These are phyloP conservation scores for Senna tora DNA, from an alignment of 306 rosid genomes.

Conservation along the genomic window DNA sequence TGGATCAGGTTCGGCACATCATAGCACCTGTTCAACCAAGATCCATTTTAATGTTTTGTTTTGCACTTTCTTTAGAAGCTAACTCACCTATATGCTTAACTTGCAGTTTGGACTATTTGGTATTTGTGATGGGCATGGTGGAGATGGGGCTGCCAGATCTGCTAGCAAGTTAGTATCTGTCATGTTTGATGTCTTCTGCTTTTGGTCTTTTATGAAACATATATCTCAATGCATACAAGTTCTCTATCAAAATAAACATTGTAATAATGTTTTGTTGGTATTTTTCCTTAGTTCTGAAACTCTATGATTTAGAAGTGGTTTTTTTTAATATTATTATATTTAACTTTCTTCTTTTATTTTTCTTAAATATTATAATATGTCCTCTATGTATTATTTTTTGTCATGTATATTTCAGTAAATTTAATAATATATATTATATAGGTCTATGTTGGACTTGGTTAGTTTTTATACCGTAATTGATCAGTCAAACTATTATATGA, in stretches of 20 bases:
- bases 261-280: background rate
- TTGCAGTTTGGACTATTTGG: conserved; percentile 95
- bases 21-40: conserved; percentile 16
- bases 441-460: conserved; percentile 24
- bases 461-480: conserved; percentile 15
- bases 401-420: conserved; percentile 25
- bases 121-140: conserved; percentile 95
- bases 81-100: conserved; percentile 43
- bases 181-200: conserved; percentile 33
- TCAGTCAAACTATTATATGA: conserved; percentile 10
- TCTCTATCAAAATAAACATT: conserved; percentile 17
- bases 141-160: conserved; percentile 85
- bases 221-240: background rate
- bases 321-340: conserved; percentile 9
- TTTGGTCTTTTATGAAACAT: conserved; percentile 7
- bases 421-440: conserved; percentile 1
- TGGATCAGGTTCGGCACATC: conserved; percentile 70
- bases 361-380: conserved; percentile 12
- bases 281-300: conserved; percentile 16
- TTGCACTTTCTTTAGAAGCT: conserved; percentile 41
- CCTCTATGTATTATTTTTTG: conserved; percentile 1
- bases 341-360: conserved; percentile 14
- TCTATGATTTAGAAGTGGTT: conserved; percentile 15
- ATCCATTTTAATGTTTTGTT: conserved; percentile 31
- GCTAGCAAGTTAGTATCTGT: conserved; percentile 88